Evolutionary conservation across 192 early-diverging fungal species (phyloP).

Genomic region (Coemansia sp.): DNA sequence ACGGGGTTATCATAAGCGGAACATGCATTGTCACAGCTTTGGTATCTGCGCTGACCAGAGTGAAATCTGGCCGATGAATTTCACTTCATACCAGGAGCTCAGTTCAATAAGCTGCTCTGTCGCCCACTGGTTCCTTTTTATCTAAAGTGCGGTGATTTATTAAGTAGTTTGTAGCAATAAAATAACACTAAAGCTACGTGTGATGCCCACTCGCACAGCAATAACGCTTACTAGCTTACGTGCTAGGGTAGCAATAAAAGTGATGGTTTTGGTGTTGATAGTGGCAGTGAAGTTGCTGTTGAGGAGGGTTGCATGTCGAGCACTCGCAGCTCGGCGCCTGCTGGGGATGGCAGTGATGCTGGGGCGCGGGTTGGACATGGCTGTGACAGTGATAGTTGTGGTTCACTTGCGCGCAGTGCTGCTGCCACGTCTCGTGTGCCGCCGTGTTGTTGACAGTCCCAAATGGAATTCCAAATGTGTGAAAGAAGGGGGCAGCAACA

Average conservation of each 20-base stretch:
- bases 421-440: background rate
- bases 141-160: background rate
- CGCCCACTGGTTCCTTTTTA: background rate
- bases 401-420: conserved; percentile 1
- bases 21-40: background rate
- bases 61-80: background rate
- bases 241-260: background rate
- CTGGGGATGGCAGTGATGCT: background rate
- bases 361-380: background rate
- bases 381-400: background rate
- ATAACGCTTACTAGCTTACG: background rate
- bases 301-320: background rate
- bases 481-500: background rate
- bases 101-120: background rate
- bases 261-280: conserved; percentile 2
- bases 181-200: background rate
- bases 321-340: background rate
- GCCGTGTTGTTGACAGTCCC: background rate
- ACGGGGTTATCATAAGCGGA: background rate
- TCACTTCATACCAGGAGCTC: background rate
- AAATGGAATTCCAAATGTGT: background rate
- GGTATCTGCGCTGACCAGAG: background rate
- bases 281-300: background rate
- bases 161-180: background rate
- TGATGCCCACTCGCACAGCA: background rate